Evolutionary conservation across 75 land plant species (phyloP), one percentile per base, ranked within the genome.

Genomic region (Cryptomeria japonica): DNA sequence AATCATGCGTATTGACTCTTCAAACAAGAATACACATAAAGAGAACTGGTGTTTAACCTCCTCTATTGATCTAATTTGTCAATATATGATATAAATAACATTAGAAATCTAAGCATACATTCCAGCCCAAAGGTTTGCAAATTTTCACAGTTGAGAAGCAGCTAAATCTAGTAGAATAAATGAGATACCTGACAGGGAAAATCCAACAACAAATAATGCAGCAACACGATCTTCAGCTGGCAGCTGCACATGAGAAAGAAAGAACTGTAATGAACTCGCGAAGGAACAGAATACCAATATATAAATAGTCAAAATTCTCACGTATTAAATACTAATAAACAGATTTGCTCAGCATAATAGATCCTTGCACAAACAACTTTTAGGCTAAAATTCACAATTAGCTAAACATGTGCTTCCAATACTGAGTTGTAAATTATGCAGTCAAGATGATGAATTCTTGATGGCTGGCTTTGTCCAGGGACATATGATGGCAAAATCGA

Each of bases 121-220:
- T 44, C 47, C 34, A 42, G 31, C 12, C 25, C 46, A 82, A 82
- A 42, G n/a, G 32, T 82, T 0, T 46, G 51, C 15, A 12, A 82
- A 4, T 11, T 46, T 82, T 82, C 41, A 5, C 25, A 80, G 42
- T 22, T 80, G 42, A 18, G 19, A 88, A 31, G n/a, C n/a, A 49
- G 34, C 47, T 22, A 51, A 6, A 37, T 53, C n/a, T 58, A 64
- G 83, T 47, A 56, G 13, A 68, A 44, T 49, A 1, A 25, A 86
- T 1, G 70, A 49, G 18, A 80, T 88, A 96, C 97, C 97, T 91
- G 94, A 89, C 56, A 94, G 58, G 8, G 95, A 91, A 86, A 88
- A 91, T 4, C 95, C 98, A 86, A 95, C 98, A 22, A 93, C 94
- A 90, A 95, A 96, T 16, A 96, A 91, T 34, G 94, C 93, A 72